Base-by-base conservation (phyloP, 371 early-diverging fungal genomes). In the Circinella umbellata region DNA sequence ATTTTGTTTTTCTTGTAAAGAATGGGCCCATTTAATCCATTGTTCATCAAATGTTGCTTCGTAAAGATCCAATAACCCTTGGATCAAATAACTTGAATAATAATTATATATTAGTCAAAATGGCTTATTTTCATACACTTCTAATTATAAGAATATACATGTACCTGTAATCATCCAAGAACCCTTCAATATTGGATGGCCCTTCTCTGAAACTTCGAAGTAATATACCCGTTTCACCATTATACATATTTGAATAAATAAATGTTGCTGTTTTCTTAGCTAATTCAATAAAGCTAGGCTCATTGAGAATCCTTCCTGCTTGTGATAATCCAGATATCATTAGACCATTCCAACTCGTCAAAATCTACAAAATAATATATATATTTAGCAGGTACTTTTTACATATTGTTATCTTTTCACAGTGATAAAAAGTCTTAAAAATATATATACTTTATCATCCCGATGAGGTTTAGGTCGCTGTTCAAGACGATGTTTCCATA, bases 111-210 rank as follows among this genome's bases (percentile, higher is more conserved):
- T 36, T 9, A 9, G 48, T 34, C 48, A 27, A 13, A 4, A 48
- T 53, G 14, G 27, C 11, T 42, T 42, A 11, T 42, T 42, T 9
- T 42, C 11, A 9, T 6, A 1, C 42, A 42, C 1, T 42, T 42
- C 42, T 42, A 42, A 9, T 11, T 42, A 42, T 6, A 9, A 3
- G 1, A 42, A 42, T 9, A 6, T 42, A 42, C 1, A 9, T 42
- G 48, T 78, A 86, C 71, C 86, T 86, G 69, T 91, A 91, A 62
- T 91, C 92, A 64, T 89, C 90, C 54, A 85, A 69, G 66, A 86
- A 88, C 0, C 89, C 92, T 39, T 76, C 78, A 46, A 87, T 81
- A 15, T 76, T 70, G 14, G 85, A 77, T 15, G 86, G 77, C 1
- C 84, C 88, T 42, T 86, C 77, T 51, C 88, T 73, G 55, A 80